These are phyloP conservation scores for Gynostemma pentaphyllum DNA, from an alignment of 306 rosid species.

Conservation along the genomic window DNA sequence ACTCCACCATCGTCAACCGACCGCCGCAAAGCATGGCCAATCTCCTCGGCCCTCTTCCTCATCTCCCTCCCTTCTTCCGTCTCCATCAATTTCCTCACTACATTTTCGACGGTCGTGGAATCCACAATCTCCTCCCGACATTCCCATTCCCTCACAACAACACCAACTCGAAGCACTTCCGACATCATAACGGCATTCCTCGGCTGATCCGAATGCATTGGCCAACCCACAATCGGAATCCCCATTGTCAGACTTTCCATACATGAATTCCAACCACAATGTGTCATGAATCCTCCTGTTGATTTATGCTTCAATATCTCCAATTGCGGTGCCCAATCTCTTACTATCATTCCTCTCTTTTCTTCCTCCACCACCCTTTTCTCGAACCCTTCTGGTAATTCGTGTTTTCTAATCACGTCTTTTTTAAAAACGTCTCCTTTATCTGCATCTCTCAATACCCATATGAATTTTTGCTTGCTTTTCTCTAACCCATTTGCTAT, in stretches of 20 bases:
- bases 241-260: slow-evolving; percentile 56
- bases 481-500: slow-evolving; percentile 49
- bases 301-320: slow-evolving; percentile 42
- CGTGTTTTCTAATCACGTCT: background rate
- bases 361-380: slow-evolving; percentile 26
- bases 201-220: slow-evolving; percentile 23
- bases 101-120: slow-evolving; percentile 19
- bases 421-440: background rate
- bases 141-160: slow-evolving; percentile 36
- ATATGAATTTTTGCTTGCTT: slow-evolving; percentile 21
- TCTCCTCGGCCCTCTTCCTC: slow-evolving; percentile 29
- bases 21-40: slow-evolving; percentile 20
- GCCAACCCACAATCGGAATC: slow-evolving; percentile 61
- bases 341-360: slow-evolving; percentile 29
- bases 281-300: slow-evolving; percentile 43
- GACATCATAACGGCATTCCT: slow-evolving; percentile 43
- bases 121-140: slow-evolving; percentile 24
- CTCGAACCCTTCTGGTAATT: slow-evolving; percentile 42
- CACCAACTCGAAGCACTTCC: slow-evolving; percentile 26
- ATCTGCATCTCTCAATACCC: slow-evolving; percentile 40
- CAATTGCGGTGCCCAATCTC: slow-evolving; percentile 16
- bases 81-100: slow-evolving; percentile 34
- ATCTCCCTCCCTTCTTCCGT: slow-evolving; percentile 34
- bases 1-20: slow-evolving; percentile 32
- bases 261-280: slow-evolving; percentile 72